Evolutionary conservation across 148 eudicot genomes (phyloP).

Genomic region (Nyssa sinensis): DNA sequence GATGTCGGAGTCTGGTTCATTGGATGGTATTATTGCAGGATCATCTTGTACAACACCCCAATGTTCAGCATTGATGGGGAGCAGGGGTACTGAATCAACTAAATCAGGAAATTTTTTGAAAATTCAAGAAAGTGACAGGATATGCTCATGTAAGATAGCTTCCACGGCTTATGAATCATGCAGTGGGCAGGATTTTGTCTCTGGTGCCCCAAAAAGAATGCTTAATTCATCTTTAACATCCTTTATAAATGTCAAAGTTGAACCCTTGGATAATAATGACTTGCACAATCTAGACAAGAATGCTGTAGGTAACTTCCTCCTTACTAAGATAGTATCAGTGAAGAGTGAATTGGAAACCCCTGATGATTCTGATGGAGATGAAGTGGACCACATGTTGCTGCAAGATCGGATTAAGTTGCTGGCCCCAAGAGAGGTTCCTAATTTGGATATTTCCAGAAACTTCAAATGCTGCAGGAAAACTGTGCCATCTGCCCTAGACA

Average conservation of each 20-base stretch:
- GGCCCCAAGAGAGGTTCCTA: conserved; percentile 31
- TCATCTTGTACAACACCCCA: conserved; percentile 8
- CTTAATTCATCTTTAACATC: conserved; percentile 26
- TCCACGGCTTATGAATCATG: conserved; percentile 10
- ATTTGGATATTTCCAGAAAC: conserved; percentile 16
- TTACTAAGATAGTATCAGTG: conserved; percentile 19
- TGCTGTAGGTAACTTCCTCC: conserved; percentile 17
- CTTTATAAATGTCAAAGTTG: conserved; percentile 45
- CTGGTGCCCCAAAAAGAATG: conserved; percentile 17
- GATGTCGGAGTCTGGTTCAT: conserved; percentile 17
- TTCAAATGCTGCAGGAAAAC: conserved; percentile 22
- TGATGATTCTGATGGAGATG: conserved; percentile 39
- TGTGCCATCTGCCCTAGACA: conserved; percentile 28
- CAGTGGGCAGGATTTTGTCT: conserved; percentile 22
- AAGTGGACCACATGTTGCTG: conserved; percentile 68
- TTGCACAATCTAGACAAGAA: conserved; percentile 16
- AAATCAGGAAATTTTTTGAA: conserved; percentile 18
- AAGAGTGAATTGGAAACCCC: conserved; percentile 41
- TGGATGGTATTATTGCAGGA: conserved; percentile 21
- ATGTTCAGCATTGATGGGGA: conserved; percentile 11
- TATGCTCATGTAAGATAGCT: conserved; percentile 17
- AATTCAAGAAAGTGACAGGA: conserved; percentile 10
- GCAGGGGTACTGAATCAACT: conserved; percentile 13
- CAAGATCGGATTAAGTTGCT: conserved; percentile 61
- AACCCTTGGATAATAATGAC: conserved; percentile 38